Percentiles rank a stretch among this genome's conserved stretches.
Conservation (phyloP, 139 green algal genomes). For the Auxenochlorella pyrenoidosa region DNA sequence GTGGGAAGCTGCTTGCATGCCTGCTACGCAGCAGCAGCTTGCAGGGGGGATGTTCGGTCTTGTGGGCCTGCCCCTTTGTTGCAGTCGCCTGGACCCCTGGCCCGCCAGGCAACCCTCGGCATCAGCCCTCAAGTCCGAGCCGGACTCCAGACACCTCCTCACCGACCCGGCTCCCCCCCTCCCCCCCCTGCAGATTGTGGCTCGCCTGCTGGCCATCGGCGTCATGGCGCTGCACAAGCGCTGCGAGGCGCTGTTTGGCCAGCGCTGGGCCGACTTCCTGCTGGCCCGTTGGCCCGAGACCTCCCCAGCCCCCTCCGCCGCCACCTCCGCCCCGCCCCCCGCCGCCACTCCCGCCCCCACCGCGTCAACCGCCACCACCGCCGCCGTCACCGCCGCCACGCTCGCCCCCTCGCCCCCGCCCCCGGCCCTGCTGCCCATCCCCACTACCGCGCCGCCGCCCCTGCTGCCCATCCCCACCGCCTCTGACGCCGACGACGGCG, state of each 20-base stretch:
- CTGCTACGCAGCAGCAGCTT: too few species aligned
- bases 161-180: not conserved
- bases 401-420: not conserved
- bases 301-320: not conserved
- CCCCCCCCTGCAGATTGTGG: not conserved
- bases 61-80: too few species aligned
- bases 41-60: not conserved
- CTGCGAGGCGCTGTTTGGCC: slow-evolving; percentile 1
- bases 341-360: not conserved
- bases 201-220: not conserved
- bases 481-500: not conserved
- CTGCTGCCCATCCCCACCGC: not conserved
- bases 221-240: slow-evolving; percentile 4
- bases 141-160: not conserved
- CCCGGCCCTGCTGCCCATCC: not conserved
- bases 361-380: not conserved
- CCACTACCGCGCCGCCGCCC: not conserved
- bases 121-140: too few species aligned
- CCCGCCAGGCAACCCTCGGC: too few species aligned
- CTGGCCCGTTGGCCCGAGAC: not conserved
- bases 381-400: not conserved
- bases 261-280: not conserved
- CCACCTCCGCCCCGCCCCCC: not conserved
- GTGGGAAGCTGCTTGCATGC: not conserved
- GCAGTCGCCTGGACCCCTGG: too few species aligned